Evolutionary conservation across 73 alveolate species (phyloP).

Genomic region (Durusdinium trenchii): DNA sequence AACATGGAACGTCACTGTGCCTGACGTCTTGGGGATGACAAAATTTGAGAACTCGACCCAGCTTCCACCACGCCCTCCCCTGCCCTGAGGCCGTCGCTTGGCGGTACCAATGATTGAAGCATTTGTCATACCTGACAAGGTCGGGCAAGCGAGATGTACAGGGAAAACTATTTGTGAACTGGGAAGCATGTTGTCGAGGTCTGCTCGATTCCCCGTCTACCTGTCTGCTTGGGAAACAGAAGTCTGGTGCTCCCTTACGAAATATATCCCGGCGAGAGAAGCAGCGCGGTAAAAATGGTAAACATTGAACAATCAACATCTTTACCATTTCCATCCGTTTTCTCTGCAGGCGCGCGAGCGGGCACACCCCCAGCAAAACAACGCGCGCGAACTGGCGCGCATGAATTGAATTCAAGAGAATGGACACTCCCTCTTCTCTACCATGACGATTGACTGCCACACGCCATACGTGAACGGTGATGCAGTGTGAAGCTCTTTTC

Average conservation of each 20-base stretch:
- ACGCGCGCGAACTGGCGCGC: too few species aligned
- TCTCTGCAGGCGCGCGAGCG: too few species aligned
- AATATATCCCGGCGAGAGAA: background rate
- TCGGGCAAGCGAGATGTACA: background rate
- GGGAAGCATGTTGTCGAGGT: background rate
- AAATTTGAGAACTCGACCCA: too few species aligned
- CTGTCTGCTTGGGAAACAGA: background rate
- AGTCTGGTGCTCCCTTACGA: background rate
- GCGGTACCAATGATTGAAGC: conserved; percentile 65
- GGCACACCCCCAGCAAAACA: too few species aligned
- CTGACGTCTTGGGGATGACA: too few species aligned
- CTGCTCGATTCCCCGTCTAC: background rate
- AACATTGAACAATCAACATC: background rate
- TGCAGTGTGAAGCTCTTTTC: too few species aligned
- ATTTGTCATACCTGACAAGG: conserved; percentile 23
- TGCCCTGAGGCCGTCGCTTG: background rate
- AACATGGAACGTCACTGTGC: too few species aligned
- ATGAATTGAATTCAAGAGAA: too few species aligned
- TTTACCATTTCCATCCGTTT: background rate
- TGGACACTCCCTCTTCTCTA: too few species aligned
- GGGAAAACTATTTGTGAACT: background rate
- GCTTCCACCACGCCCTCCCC: too few species aligned
- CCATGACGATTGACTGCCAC: too few species aligned
- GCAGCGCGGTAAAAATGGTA: background rate
- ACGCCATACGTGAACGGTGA: too few species aligned